Conservation (phyloP, 305 asterid species). For the Fraxinus platypoda region DNA sequence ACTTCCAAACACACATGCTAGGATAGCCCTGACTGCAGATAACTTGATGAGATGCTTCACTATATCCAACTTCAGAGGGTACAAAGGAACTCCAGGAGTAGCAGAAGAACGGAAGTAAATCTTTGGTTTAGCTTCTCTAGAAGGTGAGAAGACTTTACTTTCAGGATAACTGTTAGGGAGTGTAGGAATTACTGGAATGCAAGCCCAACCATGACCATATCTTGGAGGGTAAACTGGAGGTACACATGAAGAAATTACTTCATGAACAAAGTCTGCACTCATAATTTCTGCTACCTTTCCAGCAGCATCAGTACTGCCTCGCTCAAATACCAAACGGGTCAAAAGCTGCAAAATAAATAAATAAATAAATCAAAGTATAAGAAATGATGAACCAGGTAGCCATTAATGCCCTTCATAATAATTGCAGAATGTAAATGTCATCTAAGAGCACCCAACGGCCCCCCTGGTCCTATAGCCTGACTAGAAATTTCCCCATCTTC, state of each 20-base stretch:
- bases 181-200: conserved; percentile 89
- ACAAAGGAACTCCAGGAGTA: conserved; percentile 81
- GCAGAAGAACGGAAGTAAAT: conserved; percentile 83
- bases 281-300: conserved; percentile 96
- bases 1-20: conserved; percentile 98
- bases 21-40: conserved; percentile 92
- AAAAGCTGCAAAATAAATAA: conserved; percentile 62
- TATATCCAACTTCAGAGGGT: conserved; percentile 88
- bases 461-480: not conserved
- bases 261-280: conserved; percentile 95
- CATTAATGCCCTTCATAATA: not conserved
- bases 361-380: conserved; percentile 20
- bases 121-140: conserved; percentile 86
- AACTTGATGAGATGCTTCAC: conserved; percentile 91
- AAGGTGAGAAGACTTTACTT: conserved; percentile 70
- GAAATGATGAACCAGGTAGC: conserved; percentile 18
- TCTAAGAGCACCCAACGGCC: not conserved
- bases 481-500: conserved; percentile 8
- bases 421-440: not conserved
- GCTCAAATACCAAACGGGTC: conserved; percentile 92
- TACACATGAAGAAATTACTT: conserved; percentile 94
- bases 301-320: conserved; percentile 95
- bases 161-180: conserved; percentile 61
- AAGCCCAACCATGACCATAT: conserved; percentile 97
- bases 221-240: conserved; percentile 99